Conservation (phyloP, 2,329 filamentous ascomycete species). For the Fusarium sororula region DNA sequence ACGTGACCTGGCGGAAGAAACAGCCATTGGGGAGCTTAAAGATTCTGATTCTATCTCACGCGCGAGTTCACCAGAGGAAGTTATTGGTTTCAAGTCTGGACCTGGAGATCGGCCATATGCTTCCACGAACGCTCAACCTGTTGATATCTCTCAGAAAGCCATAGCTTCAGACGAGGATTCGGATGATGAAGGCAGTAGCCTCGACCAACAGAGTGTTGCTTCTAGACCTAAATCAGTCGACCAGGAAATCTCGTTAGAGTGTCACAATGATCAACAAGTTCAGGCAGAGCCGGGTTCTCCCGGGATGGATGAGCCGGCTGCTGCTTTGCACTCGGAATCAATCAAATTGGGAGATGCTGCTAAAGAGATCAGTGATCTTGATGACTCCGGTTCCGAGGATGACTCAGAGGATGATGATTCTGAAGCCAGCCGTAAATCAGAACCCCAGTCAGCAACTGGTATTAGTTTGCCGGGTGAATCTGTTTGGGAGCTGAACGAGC, state of each 20-base stretch:
- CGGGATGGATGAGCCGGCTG: not conserved
- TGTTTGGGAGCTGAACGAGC: not conserved
- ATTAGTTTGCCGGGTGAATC: not conserved
- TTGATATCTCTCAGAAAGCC: not conserved
- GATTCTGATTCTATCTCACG: not conserved
- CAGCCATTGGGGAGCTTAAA: not conserved
- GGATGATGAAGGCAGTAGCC: not conserved
- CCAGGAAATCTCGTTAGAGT: not conserved
- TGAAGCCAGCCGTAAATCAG: not conserved
- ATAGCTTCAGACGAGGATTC: not conserved
- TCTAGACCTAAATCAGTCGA: not conserved
- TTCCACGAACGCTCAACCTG: not conserved
- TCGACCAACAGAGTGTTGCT: not conserved
- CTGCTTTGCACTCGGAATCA: not conserved
- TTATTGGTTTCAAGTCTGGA: not conserved
- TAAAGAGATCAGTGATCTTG: not conserved
- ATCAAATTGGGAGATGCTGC: not conserved
- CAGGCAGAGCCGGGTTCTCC: not conserved
- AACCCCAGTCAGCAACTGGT: not conserved
- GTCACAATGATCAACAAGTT: not conserved
- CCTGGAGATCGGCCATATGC: not conserved
- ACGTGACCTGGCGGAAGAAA: not conserved
- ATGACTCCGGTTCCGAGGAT: not conserved
- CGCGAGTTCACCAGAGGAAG: constrained; percentile 3
- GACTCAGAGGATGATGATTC: constrained; percentile 2